Evolutionary conservation across 2,329 filamentous ascomycete genomes (phyloP).

Genomic region (Neofusicoccum sp.): DNA sequence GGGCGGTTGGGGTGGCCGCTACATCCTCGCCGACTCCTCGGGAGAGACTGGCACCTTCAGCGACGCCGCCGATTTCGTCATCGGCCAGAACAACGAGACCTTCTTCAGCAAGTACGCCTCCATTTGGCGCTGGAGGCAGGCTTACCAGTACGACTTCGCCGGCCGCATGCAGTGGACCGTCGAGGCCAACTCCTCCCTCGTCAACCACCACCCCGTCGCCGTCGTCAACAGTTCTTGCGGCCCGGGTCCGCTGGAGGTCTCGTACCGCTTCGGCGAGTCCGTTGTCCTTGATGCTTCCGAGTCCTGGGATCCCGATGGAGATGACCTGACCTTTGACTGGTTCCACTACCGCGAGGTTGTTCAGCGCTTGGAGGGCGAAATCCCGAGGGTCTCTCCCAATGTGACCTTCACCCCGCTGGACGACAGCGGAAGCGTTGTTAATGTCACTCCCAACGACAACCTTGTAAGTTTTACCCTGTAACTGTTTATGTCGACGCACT

Average conservation of each 20-base stretch:
- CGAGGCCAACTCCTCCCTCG: slow-evolving; percentile 13
- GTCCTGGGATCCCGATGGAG: slow-evolving; percentile 28
- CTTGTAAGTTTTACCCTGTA: slow-evolving; percentile 8
- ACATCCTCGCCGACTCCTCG: slow-evolving; percentile 30
- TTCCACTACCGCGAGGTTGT: slow-evolving; percentile 25
- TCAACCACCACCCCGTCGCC: slow-evolving; percentile 26
- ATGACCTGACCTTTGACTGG: slow-evolving; percentile 26
- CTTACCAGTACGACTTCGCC: slow-evolving; percentile 48
- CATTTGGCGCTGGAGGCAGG: slow-evolving; percentile 48
- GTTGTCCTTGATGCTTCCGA: slow-evolving; percentile 24
- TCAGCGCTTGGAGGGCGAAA: slow-evolving; percentile 6
- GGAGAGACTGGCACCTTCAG: slow-evolving; percentile 30
- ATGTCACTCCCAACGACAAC: slow-evolving; percentile 18
- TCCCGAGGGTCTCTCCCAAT: slow-evolving; percentile 1
- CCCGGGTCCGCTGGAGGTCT: slow-evolving; percentile 13
- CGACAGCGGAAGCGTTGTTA: slow-evolving; percentile 4
- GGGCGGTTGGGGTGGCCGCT: slow-evolving; percentile 50
- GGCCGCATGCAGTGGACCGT: slow-evolving; percentile 46
- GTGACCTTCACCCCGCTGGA: slow-evolving; percentile 13
- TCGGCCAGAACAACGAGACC: slow-evolving; percentile 36
- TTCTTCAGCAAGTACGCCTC: slow-evolving; percentile 36
- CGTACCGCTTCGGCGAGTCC: slow-evolving; percentile 20
- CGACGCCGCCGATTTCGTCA: slow-evolving; percentile 39
- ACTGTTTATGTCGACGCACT: background rate
- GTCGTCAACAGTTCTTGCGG: slow-evolving; percentile 25